Evolutionary conservation across 73 alveolate genomes (phyloP).

Genomic region (Breviolum minutum): DNA sequence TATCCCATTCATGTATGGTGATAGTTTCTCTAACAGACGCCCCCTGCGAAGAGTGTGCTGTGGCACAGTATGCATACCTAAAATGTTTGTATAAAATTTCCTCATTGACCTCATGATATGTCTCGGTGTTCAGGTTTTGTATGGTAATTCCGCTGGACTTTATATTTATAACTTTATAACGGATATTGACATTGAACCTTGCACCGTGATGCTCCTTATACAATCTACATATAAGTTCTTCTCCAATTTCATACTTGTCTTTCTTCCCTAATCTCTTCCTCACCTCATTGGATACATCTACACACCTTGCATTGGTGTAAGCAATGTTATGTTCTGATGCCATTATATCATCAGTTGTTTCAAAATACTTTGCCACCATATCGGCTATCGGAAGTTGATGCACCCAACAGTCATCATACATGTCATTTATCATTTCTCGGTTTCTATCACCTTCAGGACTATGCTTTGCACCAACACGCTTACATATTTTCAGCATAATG

Average conservation of each 20-base stretch:
- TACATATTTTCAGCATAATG: slow-evolving; percentile 1
- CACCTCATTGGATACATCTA: not conserved
- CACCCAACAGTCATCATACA: slow-evolving; percentile 3
- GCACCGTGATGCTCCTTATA: not conserved
- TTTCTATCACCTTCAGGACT: too few relatives aligned
- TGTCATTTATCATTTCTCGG: not conserved
- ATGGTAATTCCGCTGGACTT: not conserved
- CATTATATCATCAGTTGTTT: not conserved
- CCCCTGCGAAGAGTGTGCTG: not conserved
- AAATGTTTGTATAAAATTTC: not conserved
- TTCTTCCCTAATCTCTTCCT: not conserved
- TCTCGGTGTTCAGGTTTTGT: not conserved
- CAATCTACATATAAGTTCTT: not conserved
- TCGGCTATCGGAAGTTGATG: not conserved
- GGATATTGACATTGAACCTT: slow-evolving; percentile 28
- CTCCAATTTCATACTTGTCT: not conserved
- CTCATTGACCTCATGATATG: not conserved
- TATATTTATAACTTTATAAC: slow-evolving; percentile 14
- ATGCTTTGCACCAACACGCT: slow-evolving; percentile 15
- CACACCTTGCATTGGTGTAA: not conserved
- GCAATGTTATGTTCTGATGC: not conserved
- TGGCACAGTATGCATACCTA: not conserved
- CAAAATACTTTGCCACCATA: not conserved
- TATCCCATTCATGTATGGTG: not conserved
- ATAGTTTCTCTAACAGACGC: not conserved